Evolutionary conservation across 805 yeast species (phyloP), one percentile per base, ranked within the genome.

Genomic region (Teunomyces aglyptinius): DNA sequence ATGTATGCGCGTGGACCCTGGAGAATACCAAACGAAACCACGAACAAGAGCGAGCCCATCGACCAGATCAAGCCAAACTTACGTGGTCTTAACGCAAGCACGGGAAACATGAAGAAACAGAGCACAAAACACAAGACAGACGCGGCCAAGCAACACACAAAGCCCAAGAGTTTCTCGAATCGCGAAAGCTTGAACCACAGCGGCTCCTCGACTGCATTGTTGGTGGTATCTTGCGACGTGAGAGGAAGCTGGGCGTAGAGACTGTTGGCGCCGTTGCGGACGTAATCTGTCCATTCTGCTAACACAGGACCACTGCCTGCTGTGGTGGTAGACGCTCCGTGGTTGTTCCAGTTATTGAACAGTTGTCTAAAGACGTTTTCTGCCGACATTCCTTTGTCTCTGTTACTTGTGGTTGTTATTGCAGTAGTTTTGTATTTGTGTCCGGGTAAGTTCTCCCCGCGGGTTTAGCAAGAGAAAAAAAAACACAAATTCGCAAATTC

Each of bases 41-140:
- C 88, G 66, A 94, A 92, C 38, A 94, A 67, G 11, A 94, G 60
- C 1, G 96, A 86, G 0, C 98, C 99, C 67, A 92, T 71, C 1
- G 96, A 82, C 98, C 99, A 94, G 28, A 86, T 61, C 54, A 83
- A 70, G 10, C 96, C 97, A 62, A 94, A 92, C 64, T 94, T 94
- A 41, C 96, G 76, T 12, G 98, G 99, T 55, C 87, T 85, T 43
- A 90, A 68, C 1, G 96, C 91, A 52, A 94, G 71, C 12, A 92
- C 90, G 0, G 99, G 99, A 64, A 94, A 84, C 57, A 92, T 68
- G 40, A 89, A 81, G 51, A 92, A 79, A 53, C 97, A 88, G 22
- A 92, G 65, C 10, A 83, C 76, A 65, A 92, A 94, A 59, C 97
- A 89, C 2, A 85, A 81, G n/a, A 77, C 68, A 0, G 97, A 80